Conservation (phyloP, 2,329 filamentous ascomycete species). For the Colletotrichum sp. region DNA sequence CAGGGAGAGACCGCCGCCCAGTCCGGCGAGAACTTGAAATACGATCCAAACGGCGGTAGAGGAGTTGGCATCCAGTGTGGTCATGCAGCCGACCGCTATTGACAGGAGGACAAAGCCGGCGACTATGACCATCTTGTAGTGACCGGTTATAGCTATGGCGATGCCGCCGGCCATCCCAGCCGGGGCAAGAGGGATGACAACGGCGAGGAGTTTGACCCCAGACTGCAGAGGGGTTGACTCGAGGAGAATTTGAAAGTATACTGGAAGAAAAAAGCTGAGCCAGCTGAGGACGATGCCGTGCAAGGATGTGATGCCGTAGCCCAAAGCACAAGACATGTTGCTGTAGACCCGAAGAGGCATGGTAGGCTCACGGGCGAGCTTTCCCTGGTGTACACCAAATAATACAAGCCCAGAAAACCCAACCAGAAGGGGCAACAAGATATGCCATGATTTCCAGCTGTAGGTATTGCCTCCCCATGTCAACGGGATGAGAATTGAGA, state of each 20-base stretch:
- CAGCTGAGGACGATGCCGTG: conserved; percentile 15
- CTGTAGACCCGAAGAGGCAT: conserved; percentile 21
- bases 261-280: neutral
- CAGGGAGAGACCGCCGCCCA: conserved; percentile 31
- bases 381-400: neutral
- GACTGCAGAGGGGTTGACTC: neutral
- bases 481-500: conserved; percentile 19
- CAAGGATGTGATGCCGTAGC: conserved; percentile 29
- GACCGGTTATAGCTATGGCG: neutral
- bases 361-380: neutral
- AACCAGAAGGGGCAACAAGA: neutral
- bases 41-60: conserved; percentile 25
- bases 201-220: neutral
- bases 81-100: neutral
- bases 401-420: neutral
- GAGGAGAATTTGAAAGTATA: neutral
- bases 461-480: neutral
- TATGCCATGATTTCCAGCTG: conserved; percentile 5
- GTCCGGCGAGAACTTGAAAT: conserved; percentile 33
- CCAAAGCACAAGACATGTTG: conserved; percentile 20
- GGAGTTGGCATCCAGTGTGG: neutral
- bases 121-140: neutral
- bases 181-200: neutral
- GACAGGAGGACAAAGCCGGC: neutral
- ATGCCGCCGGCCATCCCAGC: neutral